Base-by-base conservation (phyloP, 345 rosid genomes). In the Brassica juncea region DNA sequence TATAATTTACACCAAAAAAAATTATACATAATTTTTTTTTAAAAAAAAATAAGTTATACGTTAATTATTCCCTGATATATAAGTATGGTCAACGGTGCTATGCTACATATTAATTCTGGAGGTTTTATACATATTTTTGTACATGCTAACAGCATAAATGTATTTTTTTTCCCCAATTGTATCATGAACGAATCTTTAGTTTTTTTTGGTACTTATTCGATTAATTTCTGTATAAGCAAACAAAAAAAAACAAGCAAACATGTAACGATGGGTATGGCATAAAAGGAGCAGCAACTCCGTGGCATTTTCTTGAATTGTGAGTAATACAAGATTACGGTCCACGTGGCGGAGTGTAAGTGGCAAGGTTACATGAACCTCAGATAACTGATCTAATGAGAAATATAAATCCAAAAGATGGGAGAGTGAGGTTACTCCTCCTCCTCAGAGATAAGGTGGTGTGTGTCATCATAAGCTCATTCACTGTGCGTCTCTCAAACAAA, bases 331-430 rank as follows among this genome's bases (percentile, higher is more conserved):
- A 77, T 88, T 85, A 88, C 80, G 91, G 74, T 85, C 88, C 93
- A 94, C 86, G 68, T 89, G 97, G 86, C 88, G 0, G 31, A 15
- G 14, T 12, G 28, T 30, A 0, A 85, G 87, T 91, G 84, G 91
- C 64, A 28, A 77, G 75, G 31, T 5, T 82, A 84, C 78, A 55
- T 81, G 86, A 88, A 84, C 99, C 99, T 88, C 92, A 91, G 89
- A 87, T 74, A 80, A 80, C 86, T 87, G 87, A 91, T 94, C 95
- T 83, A 5, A 34, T 54, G 85, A 80, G 66, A 71, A 76, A 70
- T 87, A 91, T 88, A 91, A 88, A 85, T 79, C 32, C 61, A 74
- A 72, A 60, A 66, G 70, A 72, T 23, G 62, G 81, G 76, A 66
- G 85, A 49, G 77, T 55, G 77, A 80, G 75, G 72, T 34, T 10